phyloP scores from a whole-genome alignment of 345 rosid genomes.

The Noccaea caerulescens region DNA sequence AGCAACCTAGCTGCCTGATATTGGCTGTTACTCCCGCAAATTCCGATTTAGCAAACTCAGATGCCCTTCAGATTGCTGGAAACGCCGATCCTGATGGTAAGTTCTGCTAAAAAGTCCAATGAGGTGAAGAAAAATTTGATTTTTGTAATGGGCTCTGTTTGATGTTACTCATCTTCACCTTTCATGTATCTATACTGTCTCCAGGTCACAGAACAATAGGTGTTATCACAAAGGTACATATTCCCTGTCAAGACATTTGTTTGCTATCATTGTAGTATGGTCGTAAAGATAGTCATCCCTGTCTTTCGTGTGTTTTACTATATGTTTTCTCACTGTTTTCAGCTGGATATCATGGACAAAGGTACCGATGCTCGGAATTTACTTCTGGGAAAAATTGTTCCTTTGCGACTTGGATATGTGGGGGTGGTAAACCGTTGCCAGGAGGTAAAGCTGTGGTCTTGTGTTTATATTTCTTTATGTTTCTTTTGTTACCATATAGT shows the following conservation, averaged over 20 bases:
- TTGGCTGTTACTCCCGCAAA: conserved; percentile 75
- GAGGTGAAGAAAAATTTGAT: not conserved
- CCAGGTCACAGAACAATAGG: conserved; percentile 75
- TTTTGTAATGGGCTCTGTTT: not conserved
- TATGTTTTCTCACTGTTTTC: conserved; percentile 30
- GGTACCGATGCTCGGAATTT: conserved; percentile 68
- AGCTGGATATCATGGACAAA: conserved; percentile 84
- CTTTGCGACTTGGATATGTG: conserved; percentile 67
- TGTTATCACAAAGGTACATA: conserved; percentile 67
- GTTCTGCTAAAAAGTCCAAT: not conserved
- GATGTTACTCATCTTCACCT: conserved; percentile 15
- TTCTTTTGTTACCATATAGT: conserved; percentile 21
- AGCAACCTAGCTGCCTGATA: conserved; percentile 57
- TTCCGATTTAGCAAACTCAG: conserved; percentile 76
- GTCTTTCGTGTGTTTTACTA: conserved; percentile 23
- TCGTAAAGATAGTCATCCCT: not conserved
- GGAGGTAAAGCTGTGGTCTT: conserved; percentile 49
- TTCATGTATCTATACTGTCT: conserved; percentile 27
- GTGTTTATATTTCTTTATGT: conserved; percentile 5
- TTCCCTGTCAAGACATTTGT: conserved; percentile 15
- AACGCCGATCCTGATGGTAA: conserved; percentile 67
- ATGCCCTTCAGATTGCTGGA: conserved; percentile 73
- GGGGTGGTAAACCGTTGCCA: conserved; percentile 79
- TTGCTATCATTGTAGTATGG: conserved; percentile 20
- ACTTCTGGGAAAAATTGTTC: conserved; percentile 65